These are phyloP conservation scores for Malus sieversii DNA, from an alignment of 306 rosid genomes.

Conservation along the genomic window DNA sequence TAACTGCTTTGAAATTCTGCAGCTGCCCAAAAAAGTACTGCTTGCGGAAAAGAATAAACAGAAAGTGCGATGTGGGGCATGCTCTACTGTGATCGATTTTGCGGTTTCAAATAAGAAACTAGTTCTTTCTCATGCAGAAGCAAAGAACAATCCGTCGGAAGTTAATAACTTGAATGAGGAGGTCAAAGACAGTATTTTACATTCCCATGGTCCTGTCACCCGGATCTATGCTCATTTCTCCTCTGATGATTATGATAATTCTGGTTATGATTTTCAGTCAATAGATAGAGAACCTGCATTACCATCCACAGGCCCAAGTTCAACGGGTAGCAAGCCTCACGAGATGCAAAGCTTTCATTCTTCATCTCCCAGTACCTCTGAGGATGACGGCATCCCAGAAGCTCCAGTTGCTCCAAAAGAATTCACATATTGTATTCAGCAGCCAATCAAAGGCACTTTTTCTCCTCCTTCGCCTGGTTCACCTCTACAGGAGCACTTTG, in stretches of 20 bases:
- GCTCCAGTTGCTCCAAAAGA: slow-evolving; percentile 33
- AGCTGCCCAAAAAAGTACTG: slow-evolving; percentile 64
- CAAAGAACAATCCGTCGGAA: slow-evolving; percentile 24
- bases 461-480: slow-evolving; percentile 70
- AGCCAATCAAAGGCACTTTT: slow-evolving; percentile 30
- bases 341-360: slow-evolving; percentile 66
- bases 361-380: slow-evolving; percentile 66
- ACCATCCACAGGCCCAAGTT: slow-evolving; percentile 33
- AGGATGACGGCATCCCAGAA: slow-evolving; percentile 67
- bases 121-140: slow-evolving; percentile 48
- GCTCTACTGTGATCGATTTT: slow-evolving; percentile 56
- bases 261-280: slow-evolving; percentile 78
- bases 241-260: slow-evolving; percentile 75
- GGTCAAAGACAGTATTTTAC: slow-evolving; percentile 24
- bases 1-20: slow-evolving; percentile 77
- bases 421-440: slow-evolving; percentile 32
- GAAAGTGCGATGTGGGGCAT: slow-evolving; percentile 76
- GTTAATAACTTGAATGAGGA: slow-evolving; percentile 29
- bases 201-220: slow-evolving; percentile 35
- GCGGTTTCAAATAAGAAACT: slow-evolving; percentile 46
- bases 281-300: slow-evolving; percentile 62
- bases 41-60: slow-evolving; percentile 36
- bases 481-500: slow-evolving; percentile 70
- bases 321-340: slow-evolving; percentile 48
- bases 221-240: slow-evolving; percentile 55